Evolutionary conservation across 2,329 filamentous ascomycete genomes (phyloP).

Genomic region (Plectosphaerella sp.): DNA sequence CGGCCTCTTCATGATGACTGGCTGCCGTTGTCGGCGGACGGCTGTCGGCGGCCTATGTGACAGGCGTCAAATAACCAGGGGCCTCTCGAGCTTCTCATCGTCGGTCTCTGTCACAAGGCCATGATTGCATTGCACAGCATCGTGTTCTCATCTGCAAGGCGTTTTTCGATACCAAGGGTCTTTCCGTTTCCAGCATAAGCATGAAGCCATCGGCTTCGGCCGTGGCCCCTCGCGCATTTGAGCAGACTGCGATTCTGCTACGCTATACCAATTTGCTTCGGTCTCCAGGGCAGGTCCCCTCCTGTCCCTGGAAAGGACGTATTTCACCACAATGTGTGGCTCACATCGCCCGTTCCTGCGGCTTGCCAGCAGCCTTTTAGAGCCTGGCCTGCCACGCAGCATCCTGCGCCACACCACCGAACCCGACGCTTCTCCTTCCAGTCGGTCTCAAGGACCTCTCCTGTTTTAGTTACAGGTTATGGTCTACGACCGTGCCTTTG

Average conservation of each 20-base stretch:
- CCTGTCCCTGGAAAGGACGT: neutral
- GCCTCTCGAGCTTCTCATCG: too few species aligned
- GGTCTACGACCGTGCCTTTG: too few species aligned
- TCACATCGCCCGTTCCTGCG: too few species aligned
- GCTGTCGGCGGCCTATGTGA: neutral
- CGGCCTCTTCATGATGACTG: slow-evolving; percentile 50
- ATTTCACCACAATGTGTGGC: neutral
- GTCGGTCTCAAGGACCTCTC: too few species aligned
- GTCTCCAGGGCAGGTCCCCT: neutral
- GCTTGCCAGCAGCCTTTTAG: too few species aligned
- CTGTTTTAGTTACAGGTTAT: too few species aligned
- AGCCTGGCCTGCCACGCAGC: too few species aligned
- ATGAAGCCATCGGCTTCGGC: neutral
- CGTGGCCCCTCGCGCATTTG: too few species aligned
- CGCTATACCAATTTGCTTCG: neutral
- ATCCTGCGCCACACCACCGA: too few species aligned
- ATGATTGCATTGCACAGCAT: slow-evolving; percentile 34
- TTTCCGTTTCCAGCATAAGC: slow-evolving; percentile 17
- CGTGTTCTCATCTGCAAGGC: slow-evolving; percentile 34
- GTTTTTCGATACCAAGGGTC: slow-evolving; percentile 40
- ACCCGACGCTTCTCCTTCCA: too few species aligned
- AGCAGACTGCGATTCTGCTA: neutral
- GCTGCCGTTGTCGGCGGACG: too few species aligned
- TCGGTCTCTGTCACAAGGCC: too few species aligned
- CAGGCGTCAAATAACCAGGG: neutral